Evolutionary conservation across 2,329 filamentous ascomycete genomes (phyloP).

Genomic region (Colletotrichum navitas): DNA sequence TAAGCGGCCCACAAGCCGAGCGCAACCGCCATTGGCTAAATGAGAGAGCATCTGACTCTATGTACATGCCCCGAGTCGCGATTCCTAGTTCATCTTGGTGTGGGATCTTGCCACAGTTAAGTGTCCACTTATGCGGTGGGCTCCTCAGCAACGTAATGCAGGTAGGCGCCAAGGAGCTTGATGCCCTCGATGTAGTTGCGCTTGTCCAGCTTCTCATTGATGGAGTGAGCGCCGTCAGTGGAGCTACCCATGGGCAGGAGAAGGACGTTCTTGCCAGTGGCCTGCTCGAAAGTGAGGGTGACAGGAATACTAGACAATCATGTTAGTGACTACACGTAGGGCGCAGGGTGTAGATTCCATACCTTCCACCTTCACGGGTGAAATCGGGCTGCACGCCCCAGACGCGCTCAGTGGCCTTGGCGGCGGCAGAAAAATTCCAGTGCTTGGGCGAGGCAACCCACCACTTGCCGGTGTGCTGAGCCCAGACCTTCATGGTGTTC

Average conservation of each 20-base stretch:
- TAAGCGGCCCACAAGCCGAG: slow-evolving; percentile 15
- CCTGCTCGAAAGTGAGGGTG: slow-evolving; percentile 96
- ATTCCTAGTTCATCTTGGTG: not conserved
- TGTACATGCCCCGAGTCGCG: not conserved
- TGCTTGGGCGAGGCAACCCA: slow-evolving; percentile 98
- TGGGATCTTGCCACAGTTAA: not conserved
- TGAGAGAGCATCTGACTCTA: not conserved
- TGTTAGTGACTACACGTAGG: not conserved
- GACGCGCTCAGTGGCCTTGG: slow-evolving; percentile 95
- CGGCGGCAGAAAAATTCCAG: slow-evolving; percentile 97
- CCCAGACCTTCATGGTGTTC: slow-evolving; percentile 85
- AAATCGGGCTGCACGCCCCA: slow-evolving; percentile 95
- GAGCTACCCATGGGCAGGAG: slow-evolving; percentile 97
- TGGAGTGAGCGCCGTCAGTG: slow-evolving; percentile 95
- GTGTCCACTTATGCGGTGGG: slow-evolving; percentile 60
- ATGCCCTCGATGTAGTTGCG: slow-evolving; percentile 98
- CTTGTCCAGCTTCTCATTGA: slow-evolving; percentile 98
- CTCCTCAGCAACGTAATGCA: slow-evolving; percentile 97
- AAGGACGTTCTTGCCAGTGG: slow-evolving; percentile 97
- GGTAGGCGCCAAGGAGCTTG: slow-evolving; percentile 92
- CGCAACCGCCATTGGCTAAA: slow-evolving; percentile 3
- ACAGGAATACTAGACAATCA: slow-evolving; percentile 81
- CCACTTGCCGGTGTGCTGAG: slow-evolving; percentile 96
- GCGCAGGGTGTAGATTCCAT: slow-evolving; percentile 50
- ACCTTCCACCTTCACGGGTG: slow-evolving; percentile 94